These are phyloP conservation scores for Lentinula guzmanii DNA, from an alignment of 768 basidiomycete genomes.

Conservation along the genomic window DNA sequence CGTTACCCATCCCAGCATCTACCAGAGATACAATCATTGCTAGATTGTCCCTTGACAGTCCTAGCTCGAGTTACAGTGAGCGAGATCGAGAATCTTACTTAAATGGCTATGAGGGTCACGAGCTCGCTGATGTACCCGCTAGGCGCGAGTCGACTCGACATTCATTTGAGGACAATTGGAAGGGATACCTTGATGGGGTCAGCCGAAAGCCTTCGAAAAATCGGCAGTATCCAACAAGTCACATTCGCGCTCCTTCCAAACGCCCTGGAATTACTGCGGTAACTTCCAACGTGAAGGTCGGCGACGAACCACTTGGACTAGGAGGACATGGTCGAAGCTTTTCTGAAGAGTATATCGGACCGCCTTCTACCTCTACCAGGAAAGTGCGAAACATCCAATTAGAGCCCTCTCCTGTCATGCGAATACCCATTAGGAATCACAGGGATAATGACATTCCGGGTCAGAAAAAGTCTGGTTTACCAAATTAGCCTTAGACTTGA, in stretches of 20 bases:
- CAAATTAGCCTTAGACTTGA: background rate
- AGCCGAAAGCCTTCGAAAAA: background rate
- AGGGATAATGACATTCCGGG: background rate
- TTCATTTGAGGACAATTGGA: background rate
- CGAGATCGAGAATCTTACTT: constrained; percentile 24
- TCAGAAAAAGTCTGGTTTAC: background rate
- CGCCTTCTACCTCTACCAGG: background rate
- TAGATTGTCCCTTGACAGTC: constrained; percentile 49
- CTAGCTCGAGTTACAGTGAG: constrained; percentile 38
- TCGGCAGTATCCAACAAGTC: background rate
- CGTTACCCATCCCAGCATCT: constrained; percentile 45
- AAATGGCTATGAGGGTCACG: constrained; percentile 32
- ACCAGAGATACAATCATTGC: constrained; percentile 50
- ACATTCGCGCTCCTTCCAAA: background rate
- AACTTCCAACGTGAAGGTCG: background rate
- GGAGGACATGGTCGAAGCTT: background rate
- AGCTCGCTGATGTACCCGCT: constrained; percentile 35
- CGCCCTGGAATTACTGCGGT: background rate
- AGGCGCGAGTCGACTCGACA: constrained; percentile 16
- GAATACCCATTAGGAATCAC: constrained; percentile 26
- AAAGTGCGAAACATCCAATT: constrained; percentile 41
- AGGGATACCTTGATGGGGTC: background rate
- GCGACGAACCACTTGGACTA: background rate
- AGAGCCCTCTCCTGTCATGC: constrained; percentile 50
- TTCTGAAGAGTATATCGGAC: background rate